Base-by-base conservation (phyloP, 805 yeast genomes). In the Saccharomycodes ludwigii region DNA sequence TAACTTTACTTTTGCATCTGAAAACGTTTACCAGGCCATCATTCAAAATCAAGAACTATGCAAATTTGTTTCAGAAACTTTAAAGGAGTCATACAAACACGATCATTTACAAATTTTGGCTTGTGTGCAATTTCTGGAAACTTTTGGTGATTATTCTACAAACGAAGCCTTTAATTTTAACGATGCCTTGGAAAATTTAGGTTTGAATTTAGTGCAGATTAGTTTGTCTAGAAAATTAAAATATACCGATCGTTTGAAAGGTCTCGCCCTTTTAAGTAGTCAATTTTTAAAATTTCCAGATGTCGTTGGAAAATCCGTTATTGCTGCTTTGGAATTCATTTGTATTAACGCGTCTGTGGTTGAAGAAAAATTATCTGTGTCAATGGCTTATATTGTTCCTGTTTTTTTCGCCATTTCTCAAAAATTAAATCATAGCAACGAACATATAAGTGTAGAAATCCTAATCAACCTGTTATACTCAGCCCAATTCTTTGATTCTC, bases 11-110 rank as follows among this genome's bases (percentile, higher is more conserved):
- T 14, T 25, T 3, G 48, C 66, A 1, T 50, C 65, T 13, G 54
- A 56, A 1, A 78, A 71, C 25, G 65, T 72, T 58, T 23, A 43
- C 58, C 11, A 58, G 73, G 21, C 82, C 85, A 14, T 54, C 3
- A 21, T 63, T 6, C 41, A 42, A 11, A 39, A 36, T 3, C 49
- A 50, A 4, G 46, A 48, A 1, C 34, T 39, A 16, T 13, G 48
- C 6, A 50, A 48, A 6, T 38, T 63, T 16, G 42, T 62, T 31
- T 29, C 38, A 5, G 61, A 56, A 18, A 53, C 66, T 1, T 45
- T 69, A 6, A 29, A 37, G 0, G 50, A 61, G 28, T 35, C 49
- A 12, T 63, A 57, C 7, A 55, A 69, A 52, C 29, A 41, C 53
- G 76, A 33, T 60, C 83, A 12, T 21, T 10, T 21, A 18, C 30